phyloP scores from a whole-genome alignment of 192 early-diverging fungal species.

The Chytriomyces sp. region DNA sequence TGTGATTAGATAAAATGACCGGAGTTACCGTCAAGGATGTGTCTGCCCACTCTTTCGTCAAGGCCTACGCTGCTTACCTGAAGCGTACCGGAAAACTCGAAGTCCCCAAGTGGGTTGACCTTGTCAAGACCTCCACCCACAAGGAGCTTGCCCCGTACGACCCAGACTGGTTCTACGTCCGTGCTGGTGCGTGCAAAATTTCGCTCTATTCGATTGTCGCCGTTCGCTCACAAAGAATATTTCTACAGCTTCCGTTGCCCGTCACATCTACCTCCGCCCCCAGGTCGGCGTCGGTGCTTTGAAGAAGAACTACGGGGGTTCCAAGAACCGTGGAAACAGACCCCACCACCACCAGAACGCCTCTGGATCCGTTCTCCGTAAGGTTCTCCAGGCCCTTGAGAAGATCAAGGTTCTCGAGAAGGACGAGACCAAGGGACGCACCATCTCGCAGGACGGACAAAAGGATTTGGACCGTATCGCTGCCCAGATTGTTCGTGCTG shows the following conservation, averaged over 20 bases:
- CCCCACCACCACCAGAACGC: constrained; percentile 88
- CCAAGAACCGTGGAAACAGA: constrained; percentile 88
- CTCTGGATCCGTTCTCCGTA: constrained; percentile 92
- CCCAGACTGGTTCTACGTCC: constrained; percentile 99
- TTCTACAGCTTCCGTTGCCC: constrained; percentile 77
- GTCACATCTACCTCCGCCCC: constrained; percentile 97
- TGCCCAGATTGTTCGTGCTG: constrained; percentile 33
- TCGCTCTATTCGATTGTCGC: neutral
- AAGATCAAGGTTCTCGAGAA: constrained; percentile 97
- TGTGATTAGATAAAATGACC: constrained; percentile 20
- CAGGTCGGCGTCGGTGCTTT: constrained; percentile 94
- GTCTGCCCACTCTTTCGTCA: constrained; percentile 90
- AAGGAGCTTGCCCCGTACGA: constrained; percentile 99
- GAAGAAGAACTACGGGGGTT: constrained; percentile 91
- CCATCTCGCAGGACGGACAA: constrained; percentile 93
- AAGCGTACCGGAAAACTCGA: constrained; percentile 98
- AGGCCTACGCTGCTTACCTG: constrained; percentile 98
- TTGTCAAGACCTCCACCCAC: constrained; percentile 96
- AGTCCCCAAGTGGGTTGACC: constrained; percentile 98
- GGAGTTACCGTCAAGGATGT: constrained; percentile 98
- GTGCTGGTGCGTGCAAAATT: constrained; percentile 72
- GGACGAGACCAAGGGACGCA: constrained; percentile 91
- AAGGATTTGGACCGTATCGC: constrained; percentile 92
- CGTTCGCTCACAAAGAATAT: neutral
- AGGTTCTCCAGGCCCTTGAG: constrained; percentile 97